Evolutionary conservation across 1,284 basidiomycete genomes (phyloP).

Genomic region (Heterobasidion occidentale): DNA sequence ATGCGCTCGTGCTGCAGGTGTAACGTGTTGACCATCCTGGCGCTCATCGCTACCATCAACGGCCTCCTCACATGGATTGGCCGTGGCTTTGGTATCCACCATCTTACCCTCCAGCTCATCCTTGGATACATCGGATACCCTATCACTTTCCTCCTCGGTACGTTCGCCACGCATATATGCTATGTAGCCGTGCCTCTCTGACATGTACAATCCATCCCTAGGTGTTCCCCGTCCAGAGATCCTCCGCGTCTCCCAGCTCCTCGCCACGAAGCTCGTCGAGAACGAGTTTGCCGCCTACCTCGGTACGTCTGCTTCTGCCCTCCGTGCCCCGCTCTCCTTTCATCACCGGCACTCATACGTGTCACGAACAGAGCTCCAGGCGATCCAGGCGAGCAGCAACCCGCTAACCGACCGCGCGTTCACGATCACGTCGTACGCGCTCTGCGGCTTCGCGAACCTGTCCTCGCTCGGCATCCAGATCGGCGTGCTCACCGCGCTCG

Average conservation of each 20-base stretch:
- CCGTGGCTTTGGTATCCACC: constrained; percentile 75
- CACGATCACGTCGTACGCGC: constrained; percentile 75
- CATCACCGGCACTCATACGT: not conserved
- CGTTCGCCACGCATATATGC: not conserved
- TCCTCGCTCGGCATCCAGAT: constrained; percentile 86
- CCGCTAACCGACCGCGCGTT: constrained; percentile 67
- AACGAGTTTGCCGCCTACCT: constrained; percentile 85
- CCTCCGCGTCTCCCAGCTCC: constrained; percentile 66
- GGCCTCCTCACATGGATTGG: constrained; percentile 88
- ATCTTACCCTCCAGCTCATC: constrained; percentile 78
- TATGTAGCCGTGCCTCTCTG: not conserved
- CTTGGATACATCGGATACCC: constrained; percentile 87
- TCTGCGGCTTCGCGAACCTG: constrained; percentile 89
- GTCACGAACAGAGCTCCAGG: constrained; percentile 35
- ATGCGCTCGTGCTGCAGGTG: constrained; percentile 22
- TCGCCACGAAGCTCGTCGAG: constrained; percentile 82
- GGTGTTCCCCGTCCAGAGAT: constrained; percentile 71
- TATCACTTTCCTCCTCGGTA: constrained; percentile 73
- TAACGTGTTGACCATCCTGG: constrained; percentile 75
- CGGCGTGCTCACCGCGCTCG: constrained; percentile 79
- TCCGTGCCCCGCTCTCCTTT: not conserved
- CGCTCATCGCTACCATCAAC: constrained; percentile 77
- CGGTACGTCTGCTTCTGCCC: constrained; percentile 18
- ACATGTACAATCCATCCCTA: constrained; percentile 4
- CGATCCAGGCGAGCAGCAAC: constrained; percentile 37